phyloP scores from a whole-genome alignment of 441 rosid species.

The Metrosideros polymorpha region DNA sequence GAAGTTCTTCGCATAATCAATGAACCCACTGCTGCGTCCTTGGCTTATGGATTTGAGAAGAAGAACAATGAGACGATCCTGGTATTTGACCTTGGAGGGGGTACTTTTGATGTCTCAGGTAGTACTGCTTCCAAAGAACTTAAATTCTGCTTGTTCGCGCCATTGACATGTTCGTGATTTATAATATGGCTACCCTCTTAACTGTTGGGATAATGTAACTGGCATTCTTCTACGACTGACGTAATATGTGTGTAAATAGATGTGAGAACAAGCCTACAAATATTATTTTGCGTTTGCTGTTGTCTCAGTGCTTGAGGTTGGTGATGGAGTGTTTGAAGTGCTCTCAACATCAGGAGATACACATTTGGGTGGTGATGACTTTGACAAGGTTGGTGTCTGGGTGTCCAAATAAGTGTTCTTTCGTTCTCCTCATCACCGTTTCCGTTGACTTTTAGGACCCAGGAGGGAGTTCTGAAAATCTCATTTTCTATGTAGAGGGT shows the following conservation, averaged over 20 bases:
- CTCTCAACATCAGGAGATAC: constrained; percentile 95
- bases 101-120: constrained; percentile 95
- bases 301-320: constrained; percentile 77
- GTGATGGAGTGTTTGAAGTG: constrained; percentile 95
- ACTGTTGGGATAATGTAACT: not conserved
- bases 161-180: not conserved
- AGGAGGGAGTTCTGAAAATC: not conserved
- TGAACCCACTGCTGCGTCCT: constrained; percentile 94
- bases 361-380: constrained; percentile 96
- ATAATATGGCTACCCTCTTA: not conserved
- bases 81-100: constrained; percentile 96
- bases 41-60: constrained; percentile 94
- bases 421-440: not conserved
- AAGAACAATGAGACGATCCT: constrained; percentile 88
- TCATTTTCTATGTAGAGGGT: constrained; percentile 39
- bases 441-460: not conserved
- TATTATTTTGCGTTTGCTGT: not conserved
- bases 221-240: not conserved
- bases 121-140: not conserved
- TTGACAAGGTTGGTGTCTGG: constrained; percentile 52
- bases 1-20: constrained; percentile 95
- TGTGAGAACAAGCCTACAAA: not conserved
- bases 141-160: not conserved
- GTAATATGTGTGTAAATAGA: not conserved
- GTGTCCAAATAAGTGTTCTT: too few species aligned